Evolutionary conservation across 2,329 filamentous ascomycete genomes (phyloP).

Genomic region (Albophoma yamanashiensis): DNA sequence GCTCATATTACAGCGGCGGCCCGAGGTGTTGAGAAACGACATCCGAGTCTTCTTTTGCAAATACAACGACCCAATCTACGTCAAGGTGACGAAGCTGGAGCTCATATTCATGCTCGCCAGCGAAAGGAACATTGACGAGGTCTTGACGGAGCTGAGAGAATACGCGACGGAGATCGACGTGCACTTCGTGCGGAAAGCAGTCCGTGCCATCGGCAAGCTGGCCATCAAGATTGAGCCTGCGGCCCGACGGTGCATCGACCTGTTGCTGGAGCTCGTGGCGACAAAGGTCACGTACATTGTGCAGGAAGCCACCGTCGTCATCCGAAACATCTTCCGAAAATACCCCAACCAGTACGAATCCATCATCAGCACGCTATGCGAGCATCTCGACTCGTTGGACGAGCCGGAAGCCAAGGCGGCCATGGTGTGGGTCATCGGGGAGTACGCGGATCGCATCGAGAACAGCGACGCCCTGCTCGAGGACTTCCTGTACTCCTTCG

Average conservation of each 20-base stretch:
- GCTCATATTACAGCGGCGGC: slow-evolving; percentile 82
- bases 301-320: slow-evolving; percentile 96
- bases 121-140: slow-evolving; percentile 90
- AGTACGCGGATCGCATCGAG: slow-evolving; percentile 95
- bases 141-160: slow-evolving; percentile 86
- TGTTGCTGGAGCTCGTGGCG: slow-evolving; percentile 82
- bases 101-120: slow-evolving; percentile 98
- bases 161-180: slow-evolving; percentile 98
- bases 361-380: slow-evolving; percentile 90
- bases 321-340: slow-evolving; percentile 97
- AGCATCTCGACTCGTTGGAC: slow-evolving; percentile 91
- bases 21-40: slow-evolving; percentile 89
- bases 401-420: slow-evolving; percentile 97
- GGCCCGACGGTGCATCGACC: slow-evolving; percentile 81
- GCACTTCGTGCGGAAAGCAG: slow-evolving; percentile 95
- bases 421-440: slow-evolving; percentile 98
- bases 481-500: slow-evolving; percentile 88
- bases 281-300: slow-evolving; percentile 99
- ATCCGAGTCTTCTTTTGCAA: slow-evolving; percentile 99
- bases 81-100: slow-evolving; percentile 97
- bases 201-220: slow-evolving; percentile 92
- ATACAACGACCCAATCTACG: slow-evolving; percentile 98
- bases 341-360: slow-evolving; percentile 98
- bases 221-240: slow-evolving; percentile 98
- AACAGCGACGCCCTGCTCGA: slow-evolving; percentile 90